Evolutionary conservation across 1,284 basidiomycete species (phyloP).

Genomic region (Microbotryum silenes-acaulis): DNA sequence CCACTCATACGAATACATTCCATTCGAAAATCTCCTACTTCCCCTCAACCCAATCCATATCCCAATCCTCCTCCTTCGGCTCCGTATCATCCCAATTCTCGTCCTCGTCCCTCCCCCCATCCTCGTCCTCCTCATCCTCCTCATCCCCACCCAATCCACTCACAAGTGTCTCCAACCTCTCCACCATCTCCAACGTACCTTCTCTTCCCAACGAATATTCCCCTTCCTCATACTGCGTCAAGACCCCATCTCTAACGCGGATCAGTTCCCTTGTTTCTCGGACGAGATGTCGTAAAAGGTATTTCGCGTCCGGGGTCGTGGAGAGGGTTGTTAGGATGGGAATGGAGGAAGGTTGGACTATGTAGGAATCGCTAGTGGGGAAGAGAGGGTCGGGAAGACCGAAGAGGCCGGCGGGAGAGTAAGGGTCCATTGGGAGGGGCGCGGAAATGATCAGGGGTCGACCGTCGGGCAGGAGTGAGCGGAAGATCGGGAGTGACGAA

Average conservation of each 20-base stretch:
- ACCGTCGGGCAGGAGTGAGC: conserved; percentile 21
- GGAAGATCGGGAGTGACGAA: conserved; percentile 14
- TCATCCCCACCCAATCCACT: conserved; percentile 7
- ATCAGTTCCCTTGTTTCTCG: conserved; percentile 13
- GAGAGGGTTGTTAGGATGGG: conserved; percentile 25
- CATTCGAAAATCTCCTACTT: background rate
- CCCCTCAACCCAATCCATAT: conserved; percentile 10
- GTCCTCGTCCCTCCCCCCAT: conserved; percentile 5
- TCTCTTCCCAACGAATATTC: conserved; percentile 24
- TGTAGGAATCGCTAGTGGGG: conserved; percentile 6
- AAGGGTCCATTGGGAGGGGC: conserved; percentile 10
- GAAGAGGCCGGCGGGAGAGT: conserved; percentile 12
- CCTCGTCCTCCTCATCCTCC: conserved; percentile 5
- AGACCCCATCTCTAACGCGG: background rate
- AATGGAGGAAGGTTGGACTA: conserved; percentile 8
- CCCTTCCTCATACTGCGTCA: conserved; percentile 23
- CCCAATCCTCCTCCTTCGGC: conserved; percentile 14
- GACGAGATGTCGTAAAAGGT: conserved; percentile 6
- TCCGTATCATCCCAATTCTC: background rate
- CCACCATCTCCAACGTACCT: conserved; percentile 17
- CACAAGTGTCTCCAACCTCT: conserved; percentile 22
- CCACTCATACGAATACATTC: too few relatives aligned
- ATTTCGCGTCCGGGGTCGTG: conserved; percentile 14
- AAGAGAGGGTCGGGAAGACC: conserved; percentile 14
- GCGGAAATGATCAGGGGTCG: conserved; percentile 15